Evolutionary conservation across 129 eudicot genomes (phyloP), one percentile per base, ranked within the genome.

Genomic region (Ambrosia trifida): DNA sequence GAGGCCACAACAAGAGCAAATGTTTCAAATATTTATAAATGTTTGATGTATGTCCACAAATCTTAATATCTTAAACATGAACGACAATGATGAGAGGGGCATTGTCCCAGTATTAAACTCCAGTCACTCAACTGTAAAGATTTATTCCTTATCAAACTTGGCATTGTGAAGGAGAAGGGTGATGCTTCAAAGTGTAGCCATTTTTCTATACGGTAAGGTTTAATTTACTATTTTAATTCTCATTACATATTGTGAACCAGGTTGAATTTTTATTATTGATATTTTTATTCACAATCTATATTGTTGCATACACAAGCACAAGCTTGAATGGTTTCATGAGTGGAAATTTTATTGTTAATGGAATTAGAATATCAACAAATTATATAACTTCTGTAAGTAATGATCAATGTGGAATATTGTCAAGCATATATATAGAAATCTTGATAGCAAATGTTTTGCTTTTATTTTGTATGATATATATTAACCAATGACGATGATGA

Each of bases 121-220:
- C 52, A 58, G 44, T 11, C 79, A 76, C 71, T 68, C 89, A 59
- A 72, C 75, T 1, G 65, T 79, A 32, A 80, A 80, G 80, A 85
- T 83, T 20, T 82, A 86, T 64, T 83, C 89, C 14, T 74, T 91
- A 74, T 88, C 63, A 82, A 91, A 43, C 86, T 89, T 59, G 81
- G 72, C 45, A 61, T 79, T 79, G 63, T 79, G 45, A 79, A 62
- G 79, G 88, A 68, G 79, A 82, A 72, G 52, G 67, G 59, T 28
- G 86, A 47, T 58, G 77, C 71, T 7, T 18, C 64, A 35, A 68
- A 85, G 36, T 76, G 84, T 51, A 76, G 78, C 7, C 96, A 88
- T 74, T 91, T 91, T 44, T 78, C 90, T 4, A 82, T 91, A 63
- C 90, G 97, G 97, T 91, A 80, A 74, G 84, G n/a, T 69, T 28